A percentile compares a stretch with the other conserved stretches of the same genome.
Conservation (phyloP, 2,329 filamentous ascomycete genomes). For the Paracoccidioides brasiliensis region DNA sequence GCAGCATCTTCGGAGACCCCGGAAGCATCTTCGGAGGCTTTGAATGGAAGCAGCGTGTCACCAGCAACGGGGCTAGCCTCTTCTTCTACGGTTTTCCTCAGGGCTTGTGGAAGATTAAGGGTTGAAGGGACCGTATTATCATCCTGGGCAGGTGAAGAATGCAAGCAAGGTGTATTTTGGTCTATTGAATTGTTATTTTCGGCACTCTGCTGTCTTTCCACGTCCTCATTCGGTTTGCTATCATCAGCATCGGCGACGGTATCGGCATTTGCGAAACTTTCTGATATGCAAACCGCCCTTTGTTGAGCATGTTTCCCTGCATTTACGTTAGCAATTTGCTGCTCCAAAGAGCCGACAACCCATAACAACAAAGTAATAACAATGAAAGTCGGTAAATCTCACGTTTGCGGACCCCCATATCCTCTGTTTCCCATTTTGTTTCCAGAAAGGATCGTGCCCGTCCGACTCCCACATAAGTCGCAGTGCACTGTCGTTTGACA, state of each 20-base stretch:
- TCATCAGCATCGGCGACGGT: neutral
- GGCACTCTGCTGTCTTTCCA: neutral
- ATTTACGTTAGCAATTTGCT: neutral
- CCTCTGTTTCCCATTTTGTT: conserved; percentile 29
- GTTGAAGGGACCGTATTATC: neutral
- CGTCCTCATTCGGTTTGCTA: neutral
- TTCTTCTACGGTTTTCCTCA: neutral
- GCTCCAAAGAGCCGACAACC: neutral
- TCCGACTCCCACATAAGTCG: conserved; percentile 8
- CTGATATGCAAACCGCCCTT: neutral
- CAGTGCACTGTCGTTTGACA: conserved; percentile 25
- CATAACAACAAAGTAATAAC: neutral
- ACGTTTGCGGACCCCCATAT: conserved; percentile 20
- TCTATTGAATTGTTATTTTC: neutral
- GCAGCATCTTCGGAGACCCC: neutral
- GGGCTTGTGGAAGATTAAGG: neutral
- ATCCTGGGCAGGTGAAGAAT: neutral
- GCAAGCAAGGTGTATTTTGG: neutral
- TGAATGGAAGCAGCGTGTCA: neutral
- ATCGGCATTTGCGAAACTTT: neutral
- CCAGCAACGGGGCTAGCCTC: neutral
- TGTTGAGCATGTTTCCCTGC: neutral
- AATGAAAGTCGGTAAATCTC: conserved; percentile 7
- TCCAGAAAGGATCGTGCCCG: conserved; percentile 27
- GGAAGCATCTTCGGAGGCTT: neutral